These are phyloP conservation scores for Cladophialophora carrionii DNA, from an alignment of 2,329 filamentous ascomycete species.

Conservation along the genomic window DNA sequence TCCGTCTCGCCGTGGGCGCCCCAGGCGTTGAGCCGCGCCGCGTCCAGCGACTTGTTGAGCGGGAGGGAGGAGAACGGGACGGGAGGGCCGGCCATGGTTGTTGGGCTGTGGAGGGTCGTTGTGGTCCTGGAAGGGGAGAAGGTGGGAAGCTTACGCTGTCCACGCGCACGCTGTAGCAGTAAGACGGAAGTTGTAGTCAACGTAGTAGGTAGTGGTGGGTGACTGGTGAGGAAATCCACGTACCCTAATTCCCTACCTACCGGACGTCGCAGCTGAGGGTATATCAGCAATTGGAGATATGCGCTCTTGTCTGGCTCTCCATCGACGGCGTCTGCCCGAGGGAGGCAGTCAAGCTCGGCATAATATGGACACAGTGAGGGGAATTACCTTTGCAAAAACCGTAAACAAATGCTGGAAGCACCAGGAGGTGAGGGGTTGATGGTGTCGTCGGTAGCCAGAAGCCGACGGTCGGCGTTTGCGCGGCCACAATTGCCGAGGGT, in stretches of 20 bases:
- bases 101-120: neutral
- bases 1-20: slow-evolving; percentile 58
- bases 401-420: neutral
- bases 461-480: slow-evolving; percentile 7
- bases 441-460: neutral
- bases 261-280: no score
- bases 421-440: neutral
- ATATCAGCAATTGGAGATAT: slow-evolving; percentile 11
- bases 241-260: neutral
- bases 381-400: neutral
- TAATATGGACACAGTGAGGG: slow-evolving; percentile 5
- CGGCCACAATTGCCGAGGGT: slow-evolving; percentile 9
- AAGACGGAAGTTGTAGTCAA: neutral
- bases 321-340: slow-evolving; percentile 10
- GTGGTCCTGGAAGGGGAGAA: neutral
- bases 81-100: slow-evolving; percentile 35
- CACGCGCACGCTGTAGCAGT: neutral
- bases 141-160: neutral
- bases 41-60: slow-evolving; percentile 53
- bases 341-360: slow-evolving; percentile 5
- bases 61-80: slow-evolving; percentile 48
- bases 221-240: neutral
- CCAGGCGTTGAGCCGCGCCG: slow-evolving; percentile 55
- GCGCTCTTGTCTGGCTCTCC: neutral
- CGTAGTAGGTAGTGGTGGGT: no score